A percentile compares a stretch with the other conserved stretches of the same genome.
Conservation (phyloP, 2,329 filamentous ascomycete species). For the Kalaharituber pfeilii region DNA sequence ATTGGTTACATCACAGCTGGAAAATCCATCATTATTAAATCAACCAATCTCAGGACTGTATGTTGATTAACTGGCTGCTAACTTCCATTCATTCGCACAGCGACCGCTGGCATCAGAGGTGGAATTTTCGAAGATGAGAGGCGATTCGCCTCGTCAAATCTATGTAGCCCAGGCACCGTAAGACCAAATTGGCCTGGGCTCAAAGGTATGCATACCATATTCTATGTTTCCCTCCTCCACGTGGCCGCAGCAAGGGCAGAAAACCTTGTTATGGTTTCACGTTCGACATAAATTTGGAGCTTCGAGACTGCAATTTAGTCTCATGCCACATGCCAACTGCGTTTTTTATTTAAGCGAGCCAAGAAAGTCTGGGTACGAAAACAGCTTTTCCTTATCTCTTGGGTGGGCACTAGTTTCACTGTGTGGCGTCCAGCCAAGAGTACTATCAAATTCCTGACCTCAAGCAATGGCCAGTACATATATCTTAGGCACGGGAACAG, state of each 20-base stretch:
- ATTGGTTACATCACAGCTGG: slow-evolving; percentile 25
- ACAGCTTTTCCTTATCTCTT: too few species aligned
- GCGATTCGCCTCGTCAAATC: slow-evolving; percentile 28
- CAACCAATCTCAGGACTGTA: not conserved
- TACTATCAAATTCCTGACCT: too few species aligned
- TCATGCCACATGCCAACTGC: too few species aligned
- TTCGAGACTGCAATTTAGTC: too few species aligned
- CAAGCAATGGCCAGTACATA: too few species aligned
- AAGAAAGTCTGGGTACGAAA: too few species aligned
- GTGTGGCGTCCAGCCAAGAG: too few species aligned
- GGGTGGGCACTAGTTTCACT: too few species aligned
- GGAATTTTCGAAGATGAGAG: slow-evolving; percentile 57
- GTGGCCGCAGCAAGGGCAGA: not conserved
- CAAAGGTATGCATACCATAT: slow-evolving; percentile 1
- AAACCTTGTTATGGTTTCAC: not conserved
- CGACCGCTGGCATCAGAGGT: slow-evolving; percentile 60
- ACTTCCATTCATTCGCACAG: slow-evolving; percentile 60
- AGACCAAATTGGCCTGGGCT: not conserved
- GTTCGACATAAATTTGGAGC: too few species aligned
- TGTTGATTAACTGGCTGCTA: too few species aligned
- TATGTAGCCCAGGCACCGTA: not conserved
- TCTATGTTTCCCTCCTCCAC: not conserved
- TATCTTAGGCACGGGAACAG: too few species aligned
- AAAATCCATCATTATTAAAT: not conserved
- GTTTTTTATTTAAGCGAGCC: too few species aligned